phyloP scores from a whole-genome alignment of 139 green algal species.

The Chlamydomonas sphaeroides region DNA sequence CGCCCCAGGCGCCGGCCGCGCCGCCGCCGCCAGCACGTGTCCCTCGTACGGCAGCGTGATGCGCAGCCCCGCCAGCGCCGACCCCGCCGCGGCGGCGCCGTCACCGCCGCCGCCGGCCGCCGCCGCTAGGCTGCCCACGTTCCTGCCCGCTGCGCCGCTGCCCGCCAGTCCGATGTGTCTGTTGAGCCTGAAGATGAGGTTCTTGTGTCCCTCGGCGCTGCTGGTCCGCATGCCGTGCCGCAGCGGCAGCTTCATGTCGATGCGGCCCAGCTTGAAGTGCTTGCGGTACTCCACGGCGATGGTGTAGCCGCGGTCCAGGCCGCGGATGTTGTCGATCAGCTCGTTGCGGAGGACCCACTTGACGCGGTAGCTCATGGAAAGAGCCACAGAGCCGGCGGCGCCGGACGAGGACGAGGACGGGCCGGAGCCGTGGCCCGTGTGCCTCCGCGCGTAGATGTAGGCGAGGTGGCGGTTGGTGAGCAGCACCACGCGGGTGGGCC shows the following conservation, averaged over 20 bases:
- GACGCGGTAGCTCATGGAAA: constrained; percentile 40
- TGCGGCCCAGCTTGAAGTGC: constrained; percentile 29
- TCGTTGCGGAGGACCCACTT: constrained; percentile 60
- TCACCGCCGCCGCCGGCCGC: not conserved
- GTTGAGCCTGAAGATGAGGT: constrained; percentile 60
- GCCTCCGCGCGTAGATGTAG: constrained; percentile 67
- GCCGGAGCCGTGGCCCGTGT: not conserved
- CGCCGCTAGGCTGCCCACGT: not conserved
- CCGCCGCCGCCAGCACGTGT: no score
- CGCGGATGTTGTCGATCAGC: constrained; percentile 58
- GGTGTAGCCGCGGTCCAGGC: constrained; percentile 48
- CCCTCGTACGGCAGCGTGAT: constrained; percentile 3
- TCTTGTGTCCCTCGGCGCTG: constrained; percentile 59
- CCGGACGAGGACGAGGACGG: not conserved
- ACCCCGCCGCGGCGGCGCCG: not conserved
- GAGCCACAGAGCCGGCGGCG: not conserved
- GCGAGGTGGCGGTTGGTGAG: constrained; percentile 78
- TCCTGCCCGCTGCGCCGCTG: not conserved
- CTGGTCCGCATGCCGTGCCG: constrained; percentile 57
- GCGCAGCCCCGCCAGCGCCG: not conserved
- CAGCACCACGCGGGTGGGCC: constrained; percentile 72
- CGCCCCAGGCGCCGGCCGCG: no score
- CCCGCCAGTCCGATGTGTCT: constrained; percentile 34
- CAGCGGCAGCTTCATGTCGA: constrained; percentile 59
- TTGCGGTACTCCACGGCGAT: constrained; percentile 57